These are phyloP conservation scores for Ensete glaucum DNA, from an alignment of 176 grass and related monocot species.

Conservation along the genomic window DNA sequence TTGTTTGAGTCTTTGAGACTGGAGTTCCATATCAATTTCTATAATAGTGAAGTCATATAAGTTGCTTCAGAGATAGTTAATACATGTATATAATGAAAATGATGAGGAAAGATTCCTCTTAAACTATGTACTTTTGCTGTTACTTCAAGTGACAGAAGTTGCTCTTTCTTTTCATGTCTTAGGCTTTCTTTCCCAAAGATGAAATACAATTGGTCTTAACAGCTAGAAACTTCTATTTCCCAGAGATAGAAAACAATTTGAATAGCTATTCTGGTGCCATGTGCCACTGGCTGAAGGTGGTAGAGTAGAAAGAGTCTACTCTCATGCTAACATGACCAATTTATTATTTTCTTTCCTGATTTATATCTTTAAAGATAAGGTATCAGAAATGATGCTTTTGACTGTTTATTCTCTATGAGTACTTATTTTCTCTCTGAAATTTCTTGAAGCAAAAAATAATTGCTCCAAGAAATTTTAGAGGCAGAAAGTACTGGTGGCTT, in stretches of 20 bases:
- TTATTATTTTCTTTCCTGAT: background rate
- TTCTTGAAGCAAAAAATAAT: too few species aligned
- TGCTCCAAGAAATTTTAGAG: too few species aligned
- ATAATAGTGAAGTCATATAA: background rate
- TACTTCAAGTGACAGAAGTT: background rate
- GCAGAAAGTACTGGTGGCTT: too few species aligned
- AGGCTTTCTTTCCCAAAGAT: background rate
- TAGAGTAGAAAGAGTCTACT: too few species aligned
- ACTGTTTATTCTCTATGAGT: constrained; percentile 5
- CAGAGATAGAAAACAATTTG: background rate
- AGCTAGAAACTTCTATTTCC: background rate
- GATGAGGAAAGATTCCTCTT: background rate
- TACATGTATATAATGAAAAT: background rate
- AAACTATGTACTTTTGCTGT: background rate
- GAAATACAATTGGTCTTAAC: background rate
- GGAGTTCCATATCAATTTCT: background rate
- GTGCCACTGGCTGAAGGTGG: too few species aligned
- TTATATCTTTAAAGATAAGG: background rate
- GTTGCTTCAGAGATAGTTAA: background rate
- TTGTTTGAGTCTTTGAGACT: constrained; percentile 1
- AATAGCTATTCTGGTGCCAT: too few species aligned
- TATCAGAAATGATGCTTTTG: too few species aligned
- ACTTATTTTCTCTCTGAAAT: background rate
- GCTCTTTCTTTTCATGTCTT: background rate
- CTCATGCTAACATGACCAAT: too few species aligned